Base-by-base conservation (phyloP, 1,139 yeast species). In the Insectozyma bohioensis region DNA sequence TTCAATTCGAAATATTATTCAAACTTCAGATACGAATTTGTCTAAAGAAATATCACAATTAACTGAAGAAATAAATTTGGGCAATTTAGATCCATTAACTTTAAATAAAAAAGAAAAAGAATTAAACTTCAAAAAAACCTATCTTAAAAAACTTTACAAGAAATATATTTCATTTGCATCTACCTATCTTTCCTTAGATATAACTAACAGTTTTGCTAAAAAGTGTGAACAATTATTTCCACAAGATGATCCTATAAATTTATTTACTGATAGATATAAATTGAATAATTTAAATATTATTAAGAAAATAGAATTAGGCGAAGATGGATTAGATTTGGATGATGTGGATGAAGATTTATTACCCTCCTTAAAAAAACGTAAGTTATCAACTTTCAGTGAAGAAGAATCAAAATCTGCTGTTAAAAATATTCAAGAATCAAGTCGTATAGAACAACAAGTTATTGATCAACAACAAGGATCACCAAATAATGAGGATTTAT, bases 1-100 rank as follows among this genome's bases (percentile, higher is more conserved):
- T 20, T 85, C 83, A 49, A 85, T 90, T 12, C 79, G 92, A 45
- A 87, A 88, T 9, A 68, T 87, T 27, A 83, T 92, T 53, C 97
- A 92, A 57, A 54, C 61, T 11, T 62, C 72, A 1, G 62, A 64
- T 34, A 58, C 72, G 5, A 61, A 56, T 39, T 50, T 68, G 23
- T 51, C 64, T 12, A 64, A 63, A 35, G 72, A 62, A 30, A 58
- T 67, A 14, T 52, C 61, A 4, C 32, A 37, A 7, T 35, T 52
- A 15, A 44, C 49, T 8, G 53, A 56, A 33, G 47, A 47, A 37
- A 29, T 52, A 9, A 43, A 45, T 23, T 11, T 35, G 5, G 51
- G 49, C 3, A 33, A 42, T 16, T 25, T 43, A 10, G 47, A 44
- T 25, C 46, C 49, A 1, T 48, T 61, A 37, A 39, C 51, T 18